phyloP scores from a whole-genome alignment of 2,329 filamentous ascomycete genomes.

The Fusarium haematococcum region DNA sequence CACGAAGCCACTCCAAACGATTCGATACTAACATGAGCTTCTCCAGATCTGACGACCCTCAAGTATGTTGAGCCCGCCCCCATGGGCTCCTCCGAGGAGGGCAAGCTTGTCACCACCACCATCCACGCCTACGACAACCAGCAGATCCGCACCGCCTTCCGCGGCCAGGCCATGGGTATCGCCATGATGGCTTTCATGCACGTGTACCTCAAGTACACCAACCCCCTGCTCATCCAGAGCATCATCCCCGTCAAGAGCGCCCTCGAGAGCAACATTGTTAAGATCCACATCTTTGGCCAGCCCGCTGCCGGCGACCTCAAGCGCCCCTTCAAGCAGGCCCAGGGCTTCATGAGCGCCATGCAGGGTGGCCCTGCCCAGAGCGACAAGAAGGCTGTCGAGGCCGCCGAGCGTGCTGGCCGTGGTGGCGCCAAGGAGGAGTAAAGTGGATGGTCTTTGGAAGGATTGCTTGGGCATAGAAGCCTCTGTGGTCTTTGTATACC shows the following conservation, averaged over 20 bases:
- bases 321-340: conserved; percentile 91
- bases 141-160: conserved; percentile 88
- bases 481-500: conserved; percentile 15
- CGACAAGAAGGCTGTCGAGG: conserved; percentile 90
- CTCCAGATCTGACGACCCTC: conserved; percentile 89
- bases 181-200: conserved; percentile 99
- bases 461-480: conserved; percentile 9
- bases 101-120: conserved; percentile 96
- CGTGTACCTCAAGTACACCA: conserved; percentile 99
- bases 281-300: conserved; percentile 92
- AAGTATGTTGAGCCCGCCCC: conserved; percentile 98
- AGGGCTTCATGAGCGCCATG: conserved; percentile 85
- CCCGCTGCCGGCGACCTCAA: conserved; percentile 91
- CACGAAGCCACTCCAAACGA: not conserved
- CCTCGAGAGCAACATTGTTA: conserved; percentile 94
- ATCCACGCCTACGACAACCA: conserved; percentile 92
- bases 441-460: conserved; percentile 22
- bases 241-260: conserved; percentile 98
- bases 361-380: conserved; percentile 82
- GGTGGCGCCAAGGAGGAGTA: conserved; percentile 81
- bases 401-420: conserved; percentile 79
- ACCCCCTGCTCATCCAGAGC: conserved; percentile 97
- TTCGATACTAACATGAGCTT: conserved; percentile 19
- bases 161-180: conserved; percentile 93
- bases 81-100: conserved; percentile 93